Evolutionary conservation across 306 rosid species (phyloP).

Genomic region (Prunus campanulata): DNA sequence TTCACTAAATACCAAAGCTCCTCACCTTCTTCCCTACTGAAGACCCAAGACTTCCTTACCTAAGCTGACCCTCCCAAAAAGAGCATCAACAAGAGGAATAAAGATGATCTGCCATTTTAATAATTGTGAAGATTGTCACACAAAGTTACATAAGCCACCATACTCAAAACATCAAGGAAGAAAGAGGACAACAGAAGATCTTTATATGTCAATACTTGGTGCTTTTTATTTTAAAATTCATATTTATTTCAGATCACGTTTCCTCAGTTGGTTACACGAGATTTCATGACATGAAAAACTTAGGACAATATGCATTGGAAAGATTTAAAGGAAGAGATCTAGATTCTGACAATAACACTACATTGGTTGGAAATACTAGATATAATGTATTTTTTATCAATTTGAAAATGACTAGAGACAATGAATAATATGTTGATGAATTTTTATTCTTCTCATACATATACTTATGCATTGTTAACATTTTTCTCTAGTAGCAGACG

Average conservation of each 20-base stretch:
- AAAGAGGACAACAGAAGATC: neutral
- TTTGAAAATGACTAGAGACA: too few relatives aligned
- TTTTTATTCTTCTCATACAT: too few relatives aligned
- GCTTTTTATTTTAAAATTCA: neutral
- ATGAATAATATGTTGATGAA: too few relatives aligned
- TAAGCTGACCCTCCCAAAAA: too few relatives aligned
- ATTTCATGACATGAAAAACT: too few relatives aligned
- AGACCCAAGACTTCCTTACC: too few relatives aligned
- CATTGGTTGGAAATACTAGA: neutral
- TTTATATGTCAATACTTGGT: neutral
- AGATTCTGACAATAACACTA: neutral
- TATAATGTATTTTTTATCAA: too few relatives aligned
- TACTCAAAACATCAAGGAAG: neutral
- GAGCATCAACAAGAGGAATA: constrained; percentile 26
- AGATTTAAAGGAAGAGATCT: neutral
- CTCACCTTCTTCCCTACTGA: too few relatives aligned
- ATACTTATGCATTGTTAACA: too few relatives aligned
- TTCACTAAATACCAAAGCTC: too few relatives aligned
- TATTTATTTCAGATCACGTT: neutral
- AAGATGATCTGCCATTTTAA: neutral
- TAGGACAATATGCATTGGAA: neutral
- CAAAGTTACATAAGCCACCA: neutral
- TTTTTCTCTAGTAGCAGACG: too few relatives aligned
- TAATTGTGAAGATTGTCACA: neutral
- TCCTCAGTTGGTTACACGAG: neutral